Evolutionary conservation across 2,329 filamentous ascomycete species (phyloP).

Genomic region (Myriosclerotinia scirpicola): DNA sequence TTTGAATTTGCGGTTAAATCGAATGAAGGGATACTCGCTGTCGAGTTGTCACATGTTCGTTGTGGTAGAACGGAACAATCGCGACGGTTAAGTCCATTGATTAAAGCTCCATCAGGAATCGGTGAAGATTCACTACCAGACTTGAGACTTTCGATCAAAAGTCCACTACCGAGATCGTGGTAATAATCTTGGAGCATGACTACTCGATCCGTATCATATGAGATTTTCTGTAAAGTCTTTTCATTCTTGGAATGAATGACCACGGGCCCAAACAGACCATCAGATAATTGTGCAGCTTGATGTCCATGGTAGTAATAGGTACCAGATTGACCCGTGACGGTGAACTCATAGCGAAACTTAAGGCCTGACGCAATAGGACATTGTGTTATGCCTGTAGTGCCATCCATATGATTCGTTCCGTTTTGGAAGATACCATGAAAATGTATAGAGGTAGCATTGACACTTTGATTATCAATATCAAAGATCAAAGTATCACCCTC

Average conservation of each 20-base stretch:
- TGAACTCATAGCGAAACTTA: conserved; percentile 67
- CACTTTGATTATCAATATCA: conserved; percentile 65
- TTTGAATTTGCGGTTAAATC: conserved; percentile 53
- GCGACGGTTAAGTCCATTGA: conserved; percentile 47
- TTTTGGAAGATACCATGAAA: conserved; percentile 80
- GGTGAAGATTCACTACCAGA: conserved; percentile 47
- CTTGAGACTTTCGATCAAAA: conserved; percentile 44
- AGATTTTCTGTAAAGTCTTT: conserved; percentile 52
- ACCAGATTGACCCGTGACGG: conserved; percentile 52
- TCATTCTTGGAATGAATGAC: conserved; percentile 62
- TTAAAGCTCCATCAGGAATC: conserved; percentile 48
- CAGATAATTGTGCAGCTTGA: conserved; percentile 62
- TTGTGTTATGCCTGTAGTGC: conserved; percentile 60
- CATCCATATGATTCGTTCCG: conserved; percentile 74
- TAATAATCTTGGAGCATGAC: conserved; percentile 75
- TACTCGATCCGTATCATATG: conserved; percentile 56
- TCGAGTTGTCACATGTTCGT: conserved; percentile 48
- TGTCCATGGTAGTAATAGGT: conserved; percentile 67
- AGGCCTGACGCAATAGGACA: conserved; percentile 64
- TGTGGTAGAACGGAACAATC: conserved; percentile 43
- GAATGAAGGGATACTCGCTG: conserved; percentile 45
- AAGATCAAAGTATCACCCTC: conserved; percentile 71
- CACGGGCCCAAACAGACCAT: conserved; percentile 67
- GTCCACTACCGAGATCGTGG: conserved; percentile 53
- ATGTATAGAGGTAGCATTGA: conserved; percentile 65